phyloP scores from a whole-genome alignment of 257 asterid genomes.

The Nicotiana sylvestris region DNA sequence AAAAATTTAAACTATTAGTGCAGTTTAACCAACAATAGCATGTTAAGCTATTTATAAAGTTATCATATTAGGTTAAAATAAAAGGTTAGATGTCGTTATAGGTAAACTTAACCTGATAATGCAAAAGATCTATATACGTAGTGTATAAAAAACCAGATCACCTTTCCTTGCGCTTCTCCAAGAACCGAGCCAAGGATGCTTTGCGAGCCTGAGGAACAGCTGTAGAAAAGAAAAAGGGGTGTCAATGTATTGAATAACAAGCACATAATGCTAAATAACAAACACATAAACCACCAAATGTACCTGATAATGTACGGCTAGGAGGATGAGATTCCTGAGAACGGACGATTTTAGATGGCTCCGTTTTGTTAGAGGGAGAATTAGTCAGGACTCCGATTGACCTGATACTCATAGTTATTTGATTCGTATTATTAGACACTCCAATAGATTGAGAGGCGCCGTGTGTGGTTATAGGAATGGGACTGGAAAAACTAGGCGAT shows the following conservation, averaged over 20 bases:
- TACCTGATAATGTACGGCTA: constrained; percentile 44
- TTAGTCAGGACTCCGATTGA: constrained; percentile 19
- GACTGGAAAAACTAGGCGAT: constrained; percentile 28
- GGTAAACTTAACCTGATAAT: too few relatives aligned
- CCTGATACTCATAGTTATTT: constrained; percentile 18
- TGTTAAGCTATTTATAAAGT: too few relatives aligned
- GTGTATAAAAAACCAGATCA: constrained; percentile 9
- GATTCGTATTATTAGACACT: constrained; percentile 18
- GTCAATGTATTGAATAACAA: background rate
- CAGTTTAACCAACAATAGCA: too few relatives aligned
- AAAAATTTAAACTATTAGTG: too few relatives aligned
- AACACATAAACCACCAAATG: background rate
- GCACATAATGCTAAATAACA: background rate
- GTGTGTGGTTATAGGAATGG: constrained; percentile 28
- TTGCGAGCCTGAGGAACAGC: constrained; percentile 84
- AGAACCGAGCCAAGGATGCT: constrained; percentile 73
- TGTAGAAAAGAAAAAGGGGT: constrained; percentile 17
- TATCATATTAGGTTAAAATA: too few relatives aligned
- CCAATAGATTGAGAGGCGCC: constrained; percentile 28
- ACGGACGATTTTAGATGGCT: constrained; percentile 29
- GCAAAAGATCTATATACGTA: background rate
- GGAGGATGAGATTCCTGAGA: constrained; percentile 33
- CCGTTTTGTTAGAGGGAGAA: constrained; percentile 30
- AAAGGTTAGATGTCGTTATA: too few relatives aligned
- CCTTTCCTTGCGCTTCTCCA: constrained; percentile 95